Percentiles rank a stretch among this genome's conserved stretches.
phyloP scores from a whole-genome alignment of 1,139 yeast genomes.

The Diutina pseudorugosa region DNA sequence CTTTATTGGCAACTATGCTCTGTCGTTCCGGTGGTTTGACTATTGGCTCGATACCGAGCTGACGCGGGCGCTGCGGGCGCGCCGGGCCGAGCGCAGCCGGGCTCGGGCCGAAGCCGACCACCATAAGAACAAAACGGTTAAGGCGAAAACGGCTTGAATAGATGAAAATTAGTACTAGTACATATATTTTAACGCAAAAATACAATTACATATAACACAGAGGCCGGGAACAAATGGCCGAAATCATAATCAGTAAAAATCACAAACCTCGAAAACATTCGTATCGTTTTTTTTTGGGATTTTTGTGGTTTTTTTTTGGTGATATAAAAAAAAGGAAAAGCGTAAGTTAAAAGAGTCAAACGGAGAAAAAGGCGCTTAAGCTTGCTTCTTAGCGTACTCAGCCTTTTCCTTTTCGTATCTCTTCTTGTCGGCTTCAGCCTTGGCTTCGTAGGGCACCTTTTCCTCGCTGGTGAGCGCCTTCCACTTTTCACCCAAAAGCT shows the following conservation, averaged over 20 bases:
- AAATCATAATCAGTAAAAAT: background rate
- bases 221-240: background rate
- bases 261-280: background rate
- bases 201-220: background rate
- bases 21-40: constrained; percentile 94
- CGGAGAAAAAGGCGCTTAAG: too few relatives aligned
- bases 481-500: constrained; percentile 92
- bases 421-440: constrained; percentile 93
- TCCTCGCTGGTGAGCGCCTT: constrained; percentile 75
- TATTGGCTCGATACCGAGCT: constrained; percentile 72
- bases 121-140: background rate
- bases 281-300: background rate
- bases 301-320: background rate
- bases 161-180: background rate
- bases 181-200: background rate
- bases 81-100: constrained; percentile 18
- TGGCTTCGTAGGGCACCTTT: constrained; percentile 79
- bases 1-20: constrained; percentile 86
- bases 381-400: constrained; percentile 51
- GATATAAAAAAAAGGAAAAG: too few relatives aligned
- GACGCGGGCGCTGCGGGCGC: constrained; percentile 51
- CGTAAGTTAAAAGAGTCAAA: too few relatives aligned
- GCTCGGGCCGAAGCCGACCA: background rate
- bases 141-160: background rate
- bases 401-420: constrained; percentile 96